Base-by-base conservation (phyloP, 768 basidiomycete genomes). In the Termitomyces sp. region DNA sequence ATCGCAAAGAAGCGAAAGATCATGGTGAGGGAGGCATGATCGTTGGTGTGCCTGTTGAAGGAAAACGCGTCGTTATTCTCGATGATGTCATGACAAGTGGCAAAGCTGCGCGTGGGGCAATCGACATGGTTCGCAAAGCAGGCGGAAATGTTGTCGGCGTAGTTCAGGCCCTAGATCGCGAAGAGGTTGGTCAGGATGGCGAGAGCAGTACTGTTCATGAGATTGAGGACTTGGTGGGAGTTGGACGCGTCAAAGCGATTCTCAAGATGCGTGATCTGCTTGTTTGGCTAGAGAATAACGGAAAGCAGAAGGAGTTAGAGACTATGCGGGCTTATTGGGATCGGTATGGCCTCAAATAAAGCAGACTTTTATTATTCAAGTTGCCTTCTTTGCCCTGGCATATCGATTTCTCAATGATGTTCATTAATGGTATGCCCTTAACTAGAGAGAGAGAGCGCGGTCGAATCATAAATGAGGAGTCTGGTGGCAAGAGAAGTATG, bases 41-140 rank as follows among this genome's bases (percentile, higher is more conserved):
- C 66, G 94, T 99, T 57, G 97, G 96, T 20, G 86, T 88, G 3
- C 73, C 88, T 3, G 79, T 97, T n/a, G 74, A 80, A 50, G 92
- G 89, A 23, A 86, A 89, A 67, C 77, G 79, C 47, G 91, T 98
- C 2, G 82, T 98, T 48, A 82, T 98, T 41, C 77, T 98, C 32
- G 96, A 99, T 76, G 96, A 99, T 61, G 97, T 99, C 49, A 92
- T 98, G 79, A 98, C 97, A 2, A 82, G 88, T 10, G 91, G 91
- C 13, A 96, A 88, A 20, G 96, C 96, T 5, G 86, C 94, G 29
- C 82, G 94, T 9, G 81, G 84, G 32, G 89, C 94, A 3, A 88
- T 96, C 46, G 83, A 85, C 43, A 83, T 85, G 7, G 86, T 98
- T 15, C 68, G 70, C 33, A 66, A 73, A 45, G 78, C 81, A 38